Conservation (phyloP, 2,329 filamentous ascomycete species). For the Fusarium sp. region DNA sequence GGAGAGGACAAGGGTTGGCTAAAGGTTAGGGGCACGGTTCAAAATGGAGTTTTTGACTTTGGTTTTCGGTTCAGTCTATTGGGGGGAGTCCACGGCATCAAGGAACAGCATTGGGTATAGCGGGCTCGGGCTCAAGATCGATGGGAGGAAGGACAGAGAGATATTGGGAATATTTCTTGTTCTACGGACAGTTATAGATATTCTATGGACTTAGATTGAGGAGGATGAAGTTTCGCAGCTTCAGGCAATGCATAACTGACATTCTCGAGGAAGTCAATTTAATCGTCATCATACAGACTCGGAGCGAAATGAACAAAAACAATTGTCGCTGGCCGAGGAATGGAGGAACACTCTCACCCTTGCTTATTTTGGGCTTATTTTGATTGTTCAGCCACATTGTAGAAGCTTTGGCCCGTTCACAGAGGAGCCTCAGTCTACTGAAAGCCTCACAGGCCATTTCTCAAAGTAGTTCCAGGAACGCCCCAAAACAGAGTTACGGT, state of each 20-base stretch:
- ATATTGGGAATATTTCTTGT: conserved; percentile 13
- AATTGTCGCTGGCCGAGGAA: background rate
- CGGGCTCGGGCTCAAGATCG: background rate
- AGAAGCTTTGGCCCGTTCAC: background rate
- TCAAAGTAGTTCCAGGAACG: conserved; percentile 15
- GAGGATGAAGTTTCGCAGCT: conserved; percentile 36
- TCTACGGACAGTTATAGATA: conserved; percentile 35
- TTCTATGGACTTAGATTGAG: conserved; percentile 27
- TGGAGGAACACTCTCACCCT: background rate
- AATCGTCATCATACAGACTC: background rate
- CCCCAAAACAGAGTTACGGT: conserved; percentile 28
- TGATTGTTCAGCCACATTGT: background rate
- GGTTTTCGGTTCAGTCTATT: conserved; percentile 6
- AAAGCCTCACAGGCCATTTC: conserved; percentile 1
- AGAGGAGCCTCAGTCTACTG: conserved; percentile 2
- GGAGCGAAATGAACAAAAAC: background rate
- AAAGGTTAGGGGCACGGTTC: conserved; percentile 2
- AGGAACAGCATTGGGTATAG: conserved; percentile 15
- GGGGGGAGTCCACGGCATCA: conserved; percentile 8
- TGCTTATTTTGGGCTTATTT: background rate
- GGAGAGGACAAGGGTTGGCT: background rate
- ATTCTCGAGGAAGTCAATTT: conserved; percentile 1
- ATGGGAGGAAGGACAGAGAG: background rate
- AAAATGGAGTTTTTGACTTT: conserved; percentile 28
- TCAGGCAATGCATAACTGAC: conserved; percentile 23